Evolutionary conservation across 176 grass and related monocot genomes (phyloP), one percentile per base, ranked within the genome.

Genomic region (Eragrostis nindensis): DNA sequence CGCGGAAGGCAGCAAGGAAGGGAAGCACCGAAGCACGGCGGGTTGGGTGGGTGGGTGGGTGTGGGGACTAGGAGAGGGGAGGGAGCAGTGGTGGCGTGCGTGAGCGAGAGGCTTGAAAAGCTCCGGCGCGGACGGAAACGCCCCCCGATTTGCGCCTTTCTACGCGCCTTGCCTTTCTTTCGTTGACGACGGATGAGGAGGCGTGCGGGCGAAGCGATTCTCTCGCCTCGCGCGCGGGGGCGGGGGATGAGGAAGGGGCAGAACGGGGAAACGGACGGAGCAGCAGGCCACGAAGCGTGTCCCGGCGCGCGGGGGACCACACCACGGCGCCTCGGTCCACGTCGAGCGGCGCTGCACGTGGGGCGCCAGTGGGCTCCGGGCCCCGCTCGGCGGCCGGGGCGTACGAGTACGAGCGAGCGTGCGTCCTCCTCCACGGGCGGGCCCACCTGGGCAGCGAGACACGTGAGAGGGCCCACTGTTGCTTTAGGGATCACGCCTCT

Each of bases 271-370:
- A 7, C 5, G 70, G 7, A 12, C 22, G 9, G 8, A 1, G 6
- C 2, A 16, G 22, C 27, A 66, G 60, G 26, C 76, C 82, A 85
- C 71, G 87, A 80, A 85, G 82, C 82, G 82, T 85, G 87, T 69
- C 54, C 76, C 18, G 41, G n/a, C 29, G 9, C 16, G 62, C 50
- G 65, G 40, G 15, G 76, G 56, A 36, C 74, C 74, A 78, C 11
- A 18, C 43, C 22, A 7, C 48, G 15, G 16, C 52, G 64, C 41
- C 57, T 11, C 86, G 75, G 86, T 84, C 87, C 82, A 85, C 87
- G 82, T 85, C 87, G 64, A 85, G 72, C 82, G 77, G 67, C 64
- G 65, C 82, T 81, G 77, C 82, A 81, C 82, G 87, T 89, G 87
- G 76, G 77, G 87, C 64, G 27, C 82, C 65, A 74, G 79, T 42